Base-by-base conservation (phyloP, 2,329 filamentous ascomycete species). In the Paraphaeosphaeria minitans region DNA sequence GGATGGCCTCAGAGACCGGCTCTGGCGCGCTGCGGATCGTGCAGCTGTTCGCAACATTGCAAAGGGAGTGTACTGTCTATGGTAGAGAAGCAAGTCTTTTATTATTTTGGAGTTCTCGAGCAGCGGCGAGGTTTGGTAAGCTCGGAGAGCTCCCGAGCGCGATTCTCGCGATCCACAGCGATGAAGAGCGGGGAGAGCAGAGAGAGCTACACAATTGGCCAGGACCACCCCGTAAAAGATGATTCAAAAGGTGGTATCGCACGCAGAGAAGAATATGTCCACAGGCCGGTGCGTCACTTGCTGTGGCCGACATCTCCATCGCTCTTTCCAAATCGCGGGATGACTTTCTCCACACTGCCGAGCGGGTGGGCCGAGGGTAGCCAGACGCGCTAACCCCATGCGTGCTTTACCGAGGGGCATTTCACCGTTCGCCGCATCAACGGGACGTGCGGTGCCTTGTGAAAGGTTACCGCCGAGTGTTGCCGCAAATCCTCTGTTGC, bases 11-110 rank as follows among this genome's bases (percentile, higher is more conserved):
- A 72, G 62, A 53, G 67, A 64, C 56, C 71, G 74, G 60, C 70
- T 75, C 60, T 72, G 74, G 63, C 75, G 74, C 65, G 67, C 70
- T 53, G 77, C 62, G 48, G 73, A 70, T 61, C 76, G 74, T 45
- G 73, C 68, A 42, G 72, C 67, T 58, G 71, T 76, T 55, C 77
- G 75, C 39, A 79, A 61, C 77, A 79, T 79, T 52, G 63, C 65
- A 65, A 60, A 52, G 16, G 47, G 53, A 39, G 43, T 48, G 29
- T 10, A 39, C 43, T 50, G 46, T 29, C 41, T 63, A 53, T 55
- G 54, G 21, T 56, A 53, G 59, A 60, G 53, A 61, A 54, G 57
- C 24, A 51, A 29, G 41, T 49, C 57, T 56, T 64, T 50, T 57
- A 48, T 48, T 55, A 42, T 54, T 29, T 9, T 50, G 47, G 37